Percentiles rank a stretch among this genome's conserved stretches.
These are phyloP conservation scores for Sicyos baderoa DNA, from an alignment of 306 rosid genomes.

Conservation along the genomic window DNA sequence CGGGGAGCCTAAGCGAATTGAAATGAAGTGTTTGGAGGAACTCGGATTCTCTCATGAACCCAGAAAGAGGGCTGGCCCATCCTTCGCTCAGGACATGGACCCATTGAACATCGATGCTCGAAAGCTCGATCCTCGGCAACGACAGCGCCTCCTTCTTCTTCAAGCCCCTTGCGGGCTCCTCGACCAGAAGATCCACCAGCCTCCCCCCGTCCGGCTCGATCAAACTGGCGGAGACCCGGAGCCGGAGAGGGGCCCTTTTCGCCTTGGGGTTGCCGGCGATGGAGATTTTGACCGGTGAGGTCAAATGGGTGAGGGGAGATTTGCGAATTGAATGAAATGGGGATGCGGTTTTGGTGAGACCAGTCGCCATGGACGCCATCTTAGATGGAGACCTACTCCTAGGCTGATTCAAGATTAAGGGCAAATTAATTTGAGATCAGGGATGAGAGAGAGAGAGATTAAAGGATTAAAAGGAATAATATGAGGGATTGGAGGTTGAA, in stretches of 20 bases:
- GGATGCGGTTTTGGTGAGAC: slow-evolving; percentile 24
- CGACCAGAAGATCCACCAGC: slow-evolving; percentile 69
- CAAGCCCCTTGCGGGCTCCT: slow-evolving; percentile 35
- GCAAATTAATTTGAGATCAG: background rate
- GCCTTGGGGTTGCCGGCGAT: slow-evolving; percentile 3
- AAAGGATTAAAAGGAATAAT: background rate
- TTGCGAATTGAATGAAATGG: slow-evolving; percentile 34
- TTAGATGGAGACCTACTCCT: slow-evolving; percentile 35
- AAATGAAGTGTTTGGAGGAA: slow-evolving; percentile 99
- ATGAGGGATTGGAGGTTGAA: background rate
- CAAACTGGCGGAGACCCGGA: slow-evolving; percentile 53
- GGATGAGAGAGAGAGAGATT: background rate
- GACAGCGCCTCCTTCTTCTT: slow-evolving; percentile 58
- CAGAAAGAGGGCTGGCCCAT: slow-evolving; percentile 84
- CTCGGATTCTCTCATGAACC: slow-evolving; percentile 96
- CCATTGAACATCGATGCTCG: slow-evolving; percentile 70
- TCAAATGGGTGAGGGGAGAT: slow-evolving; percentile 36
- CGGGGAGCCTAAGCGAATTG: slow-evolving; percentile 63
- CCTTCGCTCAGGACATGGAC: slow-evolving; percentile 94
- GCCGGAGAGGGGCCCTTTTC: slow-evolving; percentile 23
- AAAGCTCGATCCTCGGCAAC: slow-evolving; percentile 57
- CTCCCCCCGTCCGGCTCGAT: slow-evolving; percentile 94
- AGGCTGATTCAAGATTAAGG: background rate
- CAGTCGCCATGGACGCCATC: slow-evolving; percentile 90
- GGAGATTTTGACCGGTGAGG: slow-evolving; percentile 28